phyloP scores from a whole-genome alignment of 2,329 filamentous ascomycete species.

The Intubia oerlemansii region DNA sequence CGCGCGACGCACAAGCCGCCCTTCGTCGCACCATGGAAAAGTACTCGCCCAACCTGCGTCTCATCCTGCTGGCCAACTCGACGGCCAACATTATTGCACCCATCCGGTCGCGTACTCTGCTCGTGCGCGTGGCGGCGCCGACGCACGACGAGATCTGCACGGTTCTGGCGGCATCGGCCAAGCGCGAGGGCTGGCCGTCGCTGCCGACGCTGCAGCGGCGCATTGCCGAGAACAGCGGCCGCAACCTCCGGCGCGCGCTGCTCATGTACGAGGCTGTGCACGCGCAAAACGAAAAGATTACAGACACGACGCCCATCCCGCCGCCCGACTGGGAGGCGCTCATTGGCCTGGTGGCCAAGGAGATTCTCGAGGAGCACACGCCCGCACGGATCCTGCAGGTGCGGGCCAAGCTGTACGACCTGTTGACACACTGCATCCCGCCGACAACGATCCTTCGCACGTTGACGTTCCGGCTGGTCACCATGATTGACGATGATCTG shows the following conservation, averaged over 20 bases:
- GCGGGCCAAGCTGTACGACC: slow-evolving; percentile 84
- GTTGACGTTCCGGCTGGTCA: slow-evolving; percentile 79
- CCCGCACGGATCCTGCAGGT: slow-evolving; percentile 74
- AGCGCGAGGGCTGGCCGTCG: slow-evolving; percentile 67
- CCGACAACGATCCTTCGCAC: slow-evolving; percentile 87
- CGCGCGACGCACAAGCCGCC: slow-evolving; percentile 84
- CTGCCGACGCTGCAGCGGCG: slow-evolving; percentile 56
- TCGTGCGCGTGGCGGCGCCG: slow-evolving; percentile 81
- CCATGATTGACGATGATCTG: slow-evolving; percentile 67
- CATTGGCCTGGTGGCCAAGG: slow-evolving; percentile 71
- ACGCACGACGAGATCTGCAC: slow-evolving; percentile 65
- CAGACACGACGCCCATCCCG: slow-evolving; percentile 71
- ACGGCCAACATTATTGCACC: slow-evolving; percentile 99
- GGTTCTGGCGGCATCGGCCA: slow-evolving; percentile 48
- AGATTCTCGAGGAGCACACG: slow-evolving; percentile 86
- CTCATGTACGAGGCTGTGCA: slow-evolving; percentile 96
- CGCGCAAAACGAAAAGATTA: slow-evolving; percentile 88
- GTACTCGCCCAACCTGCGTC: slow-evolving; percentile 80
- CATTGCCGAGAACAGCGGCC: slow-evolving; percentile 75
- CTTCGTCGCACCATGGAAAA: slow-evolving; percentile 96
- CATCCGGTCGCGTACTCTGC: slow-evolving; percentile 74
- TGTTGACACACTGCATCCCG: slow-evolving; percentile 92
- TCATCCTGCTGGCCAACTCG: slow-evolving; percentile 86
- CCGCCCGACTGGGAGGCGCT: slow-evolving; percentile 95
- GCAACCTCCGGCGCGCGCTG: slow-evolving; percentile 74